phyloP scores from a whole-genome alignment of 805 yeast genomes.

The Lachancea quebecensis region DNA sequence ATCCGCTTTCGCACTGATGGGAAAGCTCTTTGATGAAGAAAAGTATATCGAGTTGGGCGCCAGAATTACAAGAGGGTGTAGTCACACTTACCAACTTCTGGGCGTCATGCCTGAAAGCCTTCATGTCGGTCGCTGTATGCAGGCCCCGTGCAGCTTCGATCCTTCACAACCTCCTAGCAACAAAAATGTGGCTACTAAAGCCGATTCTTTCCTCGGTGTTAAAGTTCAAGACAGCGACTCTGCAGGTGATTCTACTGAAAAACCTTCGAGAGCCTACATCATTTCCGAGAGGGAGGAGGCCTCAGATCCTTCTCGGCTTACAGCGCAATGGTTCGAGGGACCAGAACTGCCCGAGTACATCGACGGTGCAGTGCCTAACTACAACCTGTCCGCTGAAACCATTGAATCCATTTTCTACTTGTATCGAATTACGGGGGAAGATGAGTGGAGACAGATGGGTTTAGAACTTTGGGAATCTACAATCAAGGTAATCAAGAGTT shows the following conservation, averaged over 20 bases:
- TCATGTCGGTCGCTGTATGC: conserved; percentile 14
- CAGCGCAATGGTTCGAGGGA: background rate
- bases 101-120: conserved; percentile 31
- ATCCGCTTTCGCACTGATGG: conserved; percentile 45
- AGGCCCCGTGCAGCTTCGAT: conserved; percentile 4
- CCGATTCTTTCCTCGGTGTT: background rate
- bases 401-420: conserved; percentile 54
- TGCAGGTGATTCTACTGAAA: background rate
- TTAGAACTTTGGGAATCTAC: conserved; percentile 40
- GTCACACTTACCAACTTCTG: conserved; percentile 35
- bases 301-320: background rate
- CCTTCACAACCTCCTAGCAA: background rate
- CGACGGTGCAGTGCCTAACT: conserved; percentile 32
- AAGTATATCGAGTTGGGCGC: conserved; percentile 35
- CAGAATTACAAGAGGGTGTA: conserved; percentile 44
- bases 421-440: conserved; percentile 55
- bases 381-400: conserved; percentile 52
- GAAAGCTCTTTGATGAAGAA: conserved; percentile 34
- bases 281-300: background rate
- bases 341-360: conserved; percentile 27
- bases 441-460: conserved; percentile 50
- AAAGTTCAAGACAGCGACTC: background rate
- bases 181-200: background rate
- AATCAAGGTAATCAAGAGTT: conserved; percentile 29
- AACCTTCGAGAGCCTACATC: conserved; percentile 1